Base-by-base conservation (phyloP, 139 green algal species). In the Closterium sp. region DNA sequence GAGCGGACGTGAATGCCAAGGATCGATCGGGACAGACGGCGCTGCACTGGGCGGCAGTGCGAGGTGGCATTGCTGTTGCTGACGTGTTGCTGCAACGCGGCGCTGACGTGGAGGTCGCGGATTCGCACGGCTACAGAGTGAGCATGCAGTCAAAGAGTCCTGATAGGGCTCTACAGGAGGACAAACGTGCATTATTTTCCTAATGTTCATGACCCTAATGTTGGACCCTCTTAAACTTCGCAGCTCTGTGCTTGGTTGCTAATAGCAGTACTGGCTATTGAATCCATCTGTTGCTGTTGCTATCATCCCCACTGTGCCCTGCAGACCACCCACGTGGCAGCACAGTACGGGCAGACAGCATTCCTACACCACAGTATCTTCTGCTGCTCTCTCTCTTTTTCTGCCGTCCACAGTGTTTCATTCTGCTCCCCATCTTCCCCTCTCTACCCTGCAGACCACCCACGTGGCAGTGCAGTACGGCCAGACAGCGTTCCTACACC, bases 391-490 rank as follows among this genome's bases (percentile, higher is more conserved):
- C 16, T 16, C 33, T 88, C 84, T 16, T 30, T 38, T 88, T 88
- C 84, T 16, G 33, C 84, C n/a, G n/a, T n/a, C n/a, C n/a, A n/a
- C n/a, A n/a, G n/a, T n/a, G n/a, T 88, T 88, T 16, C 33, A 30
- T 16, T 88, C 33, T 16, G 33, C 33, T 16, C 84, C 16, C 12
- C 84, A 10, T 16, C 84, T 16, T 30, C 84, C 84, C 33, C 84
- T 16, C 84, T 38, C 33, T 88, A 35, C 33, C 86, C 21, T 88
- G 81, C 88, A 94, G 91, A 69, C 84, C 28, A 85, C 23, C 21
- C 97, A 99, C 91, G 97, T 99, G 16, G 97, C 97, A 2, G 96
- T 97, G 21, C 98, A 99, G 94, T 99, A 99, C 90, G 98, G 98
- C 0, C 97, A 99, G 87, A 98, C 98, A 10, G 95, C 96, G 0